phyloP scores from a whole-genome alignment of 805 yeast genomes.

The Wickerhamomyces strasburgensis region DNA sequence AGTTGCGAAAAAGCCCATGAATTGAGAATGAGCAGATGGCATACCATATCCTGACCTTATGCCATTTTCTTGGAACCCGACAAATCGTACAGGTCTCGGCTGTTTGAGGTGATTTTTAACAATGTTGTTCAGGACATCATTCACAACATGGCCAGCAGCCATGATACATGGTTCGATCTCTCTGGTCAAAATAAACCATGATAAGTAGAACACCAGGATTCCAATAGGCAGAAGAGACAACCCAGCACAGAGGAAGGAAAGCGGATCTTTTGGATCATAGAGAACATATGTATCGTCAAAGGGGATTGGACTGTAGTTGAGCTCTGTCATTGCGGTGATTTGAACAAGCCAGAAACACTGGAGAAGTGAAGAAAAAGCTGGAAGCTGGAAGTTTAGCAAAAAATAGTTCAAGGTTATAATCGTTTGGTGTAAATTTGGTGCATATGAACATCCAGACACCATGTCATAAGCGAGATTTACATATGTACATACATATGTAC shows the following conservation, averaged over 20 bases:
- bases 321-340: slow-evolving; percentile 1
- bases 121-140: slow-evolving; percentile 67
- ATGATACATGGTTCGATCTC: slow-evolving; percentile 82
- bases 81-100: slow-evolving; percentile 60
- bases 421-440: too few species aligned
- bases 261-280: slow-evolving; percentile 60
- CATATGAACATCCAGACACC: too few species aligned
- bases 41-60: slow-evolving; percentile 73
- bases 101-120: slow-evolving; percentile 61
- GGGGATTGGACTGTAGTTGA: slow-evolving; percentile 38
- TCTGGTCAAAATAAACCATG: slow-evolving; percentile 78
- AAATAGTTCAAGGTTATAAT: too few species aligned
- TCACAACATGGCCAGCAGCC: slow-evolving; percentile 79
- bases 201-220: slow-evolving; percentile 68
- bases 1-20: slow-evolving; percentile 79
- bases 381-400: too few species aligned
- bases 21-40: slow-evolving; percentile 97
- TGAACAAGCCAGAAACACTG: too few species aligned
- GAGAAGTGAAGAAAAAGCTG: too few species aligned
- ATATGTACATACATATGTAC: too few species aligned
- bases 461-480: too few species aligned
- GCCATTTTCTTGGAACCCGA: slow-evolving; percentile 34
- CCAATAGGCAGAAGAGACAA: slow-evolving; percentile 79
- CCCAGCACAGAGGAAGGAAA: slow-evolving; percentile 61
- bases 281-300: slow-evolving; percentile 84